These are phyloP conservation scores for Thymus mandschuricus DNA, from an alignment of 257 asterid species.

Conservation along the genomic window DNA sequence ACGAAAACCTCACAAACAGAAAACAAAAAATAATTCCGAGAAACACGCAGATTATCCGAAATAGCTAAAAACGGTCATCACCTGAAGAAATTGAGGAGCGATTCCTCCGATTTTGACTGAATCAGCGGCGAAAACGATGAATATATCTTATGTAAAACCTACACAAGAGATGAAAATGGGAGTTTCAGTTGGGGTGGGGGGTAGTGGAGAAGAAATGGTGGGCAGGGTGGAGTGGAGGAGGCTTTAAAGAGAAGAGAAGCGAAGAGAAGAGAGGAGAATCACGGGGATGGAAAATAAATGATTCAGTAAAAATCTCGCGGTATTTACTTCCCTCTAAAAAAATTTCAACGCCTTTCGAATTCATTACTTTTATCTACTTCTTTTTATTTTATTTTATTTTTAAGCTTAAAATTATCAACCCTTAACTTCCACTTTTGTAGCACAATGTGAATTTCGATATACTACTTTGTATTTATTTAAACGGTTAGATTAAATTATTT, in stretches of 20 bases:
- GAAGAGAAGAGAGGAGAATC: neutral
- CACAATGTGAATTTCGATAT: too few species aligned
- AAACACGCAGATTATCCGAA: neutral
- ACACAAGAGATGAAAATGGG: slow-evolving; percentile 17
- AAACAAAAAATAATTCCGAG: slow-evolving; percentile 1
- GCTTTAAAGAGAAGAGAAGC: slow-evolving; percentile 43
- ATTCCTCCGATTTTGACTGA: neutral
- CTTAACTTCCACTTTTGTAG: too few species aligned
- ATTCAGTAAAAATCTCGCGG: neutral
- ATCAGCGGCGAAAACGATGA: neutral
- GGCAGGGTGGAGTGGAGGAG: slow-evolving; percentile 32
- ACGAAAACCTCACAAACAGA: neutral
- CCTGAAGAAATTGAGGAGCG: slow-evolving; percentile 31
- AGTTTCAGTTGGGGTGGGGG: slow-evolving; percentile 20
- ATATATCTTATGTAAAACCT: neutral
- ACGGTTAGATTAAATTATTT: too few species aligned
- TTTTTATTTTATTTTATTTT: too few species aligned
- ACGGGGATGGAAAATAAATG: neutral
- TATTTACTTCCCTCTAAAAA: neutral
- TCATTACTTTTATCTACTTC: too few species aligned
- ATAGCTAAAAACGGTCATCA: slow-evolving; percentile 4
- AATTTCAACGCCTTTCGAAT: too few species aligned
- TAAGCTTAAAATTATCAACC: too few species aligned
- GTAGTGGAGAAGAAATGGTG: slow-evolving; percentile 31
- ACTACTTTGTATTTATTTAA: too few species aligned